Evolutionary conservation across 192 early-diverging fungal species (phyloP).

Genomic region (Coemansia sp.): DNA sequence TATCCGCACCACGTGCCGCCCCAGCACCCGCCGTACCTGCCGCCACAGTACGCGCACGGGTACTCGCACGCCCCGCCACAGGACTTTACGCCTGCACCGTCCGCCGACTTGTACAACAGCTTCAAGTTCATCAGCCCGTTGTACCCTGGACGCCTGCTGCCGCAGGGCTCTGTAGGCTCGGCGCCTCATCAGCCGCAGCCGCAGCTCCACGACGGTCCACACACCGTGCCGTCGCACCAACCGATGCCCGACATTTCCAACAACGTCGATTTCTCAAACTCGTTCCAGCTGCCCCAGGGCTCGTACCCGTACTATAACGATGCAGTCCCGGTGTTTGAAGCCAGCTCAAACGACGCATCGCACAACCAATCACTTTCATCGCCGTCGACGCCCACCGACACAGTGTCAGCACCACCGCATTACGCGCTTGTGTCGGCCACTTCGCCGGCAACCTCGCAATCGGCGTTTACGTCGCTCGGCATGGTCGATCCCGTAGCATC

Average conservation of each 20-base stretch:
- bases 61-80: constrained; percentile 14
- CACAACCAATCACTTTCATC: constrained; percentile 23
- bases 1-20: background rate
- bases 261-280: constrained; percentile 29
- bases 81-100: constrained; percentile 29
- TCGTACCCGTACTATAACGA: constrained; percentile 45
- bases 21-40: constrained; percentile 14
- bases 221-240: constrained; percentile 41
- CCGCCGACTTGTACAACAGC: constrained; percentile 34
- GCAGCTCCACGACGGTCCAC: constrained; percentile 10
- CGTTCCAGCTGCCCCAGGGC: constrained; percentile 40
- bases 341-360: constrained; percentile 8
- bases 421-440: constrained; percentile 29
- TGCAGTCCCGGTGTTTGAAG: constrained; percentile 19
- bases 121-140: constrained; percentile 55
- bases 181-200: constrained; percentile 21
- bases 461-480: constrained; percentile 27
- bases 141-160: constrained; percentile 39
- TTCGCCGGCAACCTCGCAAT: constrained; percentile 15
- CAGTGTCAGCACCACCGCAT: constrained; percentile 19
- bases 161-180: constrained; percentile 9
- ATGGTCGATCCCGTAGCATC: constrained; percentile 41
- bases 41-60: constrained; percentile 9
- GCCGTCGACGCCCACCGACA: constrained; percentile 27
- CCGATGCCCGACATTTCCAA: constrained; percentile 13